Conservation (phyloP, 129 eudicot species). For the Arctium lappa region DNA sequence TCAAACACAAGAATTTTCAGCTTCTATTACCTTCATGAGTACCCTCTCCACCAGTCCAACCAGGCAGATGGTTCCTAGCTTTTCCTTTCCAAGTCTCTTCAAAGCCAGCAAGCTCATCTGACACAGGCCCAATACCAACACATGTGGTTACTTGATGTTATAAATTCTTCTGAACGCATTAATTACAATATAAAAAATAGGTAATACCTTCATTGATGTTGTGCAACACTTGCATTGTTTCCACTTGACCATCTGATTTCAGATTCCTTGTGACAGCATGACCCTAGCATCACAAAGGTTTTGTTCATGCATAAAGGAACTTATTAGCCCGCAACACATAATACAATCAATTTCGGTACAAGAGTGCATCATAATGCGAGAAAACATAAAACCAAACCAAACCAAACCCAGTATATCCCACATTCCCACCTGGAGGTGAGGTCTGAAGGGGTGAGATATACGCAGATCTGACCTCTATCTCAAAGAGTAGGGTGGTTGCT, state of each 20-base stretch:
- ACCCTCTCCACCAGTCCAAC: slow-evolving; percentile 45
- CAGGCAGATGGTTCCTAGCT: slow-evolving; percentile 67
- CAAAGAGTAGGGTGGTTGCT: not conserved
- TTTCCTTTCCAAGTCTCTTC: slow-evolving; percentile 83
- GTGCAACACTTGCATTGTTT: slow-evolving; percentile 81
- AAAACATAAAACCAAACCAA: not conserved
- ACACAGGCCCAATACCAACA: not conserved
- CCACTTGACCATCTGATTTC: slow-evolving; percentile 79
- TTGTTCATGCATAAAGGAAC: not conserved
- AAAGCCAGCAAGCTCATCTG: slow-evolving; percentile 78
- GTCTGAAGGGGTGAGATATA: not conserved
- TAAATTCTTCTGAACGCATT: not conserved
- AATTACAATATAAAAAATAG: not conserved
- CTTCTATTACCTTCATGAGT: slow-evolving; percentile 21
- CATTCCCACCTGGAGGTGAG: no score
- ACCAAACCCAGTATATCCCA: not conserved
- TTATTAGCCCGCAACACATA: not conserved
- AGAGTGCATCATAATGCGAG: not conserved
- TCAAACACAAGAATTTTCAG: not conserved
- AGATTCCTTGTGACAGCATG: slow-evolving; percentile 78
- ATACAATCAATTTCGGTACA: not conserved
- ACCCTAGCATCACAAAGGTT: slow-evolving; percentile 47
- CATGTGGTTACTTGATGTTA: not conserved
- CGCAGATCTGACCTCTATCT: not conserved
- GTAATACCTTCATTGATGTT: slow-evolving; percentile 68